These are phyloP conservation scores for Eucalyptus albens DNA, from an alignment of 345 rosid species.

Conservation along the genomic window DNA sequence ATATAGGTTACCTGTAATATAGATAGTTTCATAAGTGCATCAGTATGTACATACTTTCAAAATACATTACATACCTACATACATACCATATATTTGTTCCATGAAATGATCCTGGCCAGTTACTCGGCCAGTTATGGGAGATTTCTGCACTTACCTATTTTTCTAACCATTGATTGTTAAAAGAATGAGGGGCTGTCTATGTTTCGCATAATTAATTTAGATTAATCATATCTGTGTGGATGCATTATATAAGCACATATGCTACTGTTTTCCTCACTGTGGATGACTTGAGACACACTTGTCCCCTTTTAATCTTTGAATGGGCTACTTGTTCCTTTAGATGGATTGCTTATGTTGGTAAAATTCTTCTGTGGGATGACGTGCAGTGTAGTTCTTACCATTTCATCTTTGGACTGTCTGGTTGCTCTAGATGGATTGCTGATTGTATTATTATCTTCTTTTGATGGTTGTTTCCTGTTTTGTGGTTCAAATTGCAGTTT, in stretches of 20 bases:
- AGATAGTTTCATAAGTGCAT: no score
- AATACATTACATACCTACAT: neutral
- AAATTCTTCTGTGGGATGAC: neutral
- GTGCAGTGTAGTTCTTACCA: neutral
- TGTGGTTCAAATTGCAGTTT: conserved; percentile 28
- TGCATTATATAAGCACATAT: neutral
- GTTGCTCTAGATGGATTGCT: neutral
- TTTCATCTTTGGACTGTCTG: neutral
- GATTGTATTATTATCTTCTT: neutral
- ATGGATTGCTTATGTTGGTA: neutral
- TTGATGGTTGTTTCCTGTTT: neutral
- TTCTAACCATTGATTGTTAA: neutral
- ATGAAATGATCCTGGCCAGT: neutral
- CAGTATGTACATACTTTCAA: no score
- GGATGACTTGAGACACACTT: neutral
- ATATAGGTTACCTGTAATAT: no score
- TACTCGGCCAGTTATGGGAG: neutral
- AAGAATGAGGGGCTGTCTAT: neutral
- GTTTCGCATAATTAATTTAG: neutral
- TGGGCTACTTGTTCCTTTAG: neutral
- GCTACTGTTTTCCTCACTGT: neutral
- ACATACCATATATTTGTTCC: neutral
- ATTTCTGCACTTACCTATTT: neutral
- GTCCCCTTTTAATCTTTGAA: neutral
- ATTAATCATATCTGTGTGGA: neutral